phyloP scores from a whole-genome alignment of 225 moss, liverwort and hornwort genomes.

The Bryum argenteum region DNA sequence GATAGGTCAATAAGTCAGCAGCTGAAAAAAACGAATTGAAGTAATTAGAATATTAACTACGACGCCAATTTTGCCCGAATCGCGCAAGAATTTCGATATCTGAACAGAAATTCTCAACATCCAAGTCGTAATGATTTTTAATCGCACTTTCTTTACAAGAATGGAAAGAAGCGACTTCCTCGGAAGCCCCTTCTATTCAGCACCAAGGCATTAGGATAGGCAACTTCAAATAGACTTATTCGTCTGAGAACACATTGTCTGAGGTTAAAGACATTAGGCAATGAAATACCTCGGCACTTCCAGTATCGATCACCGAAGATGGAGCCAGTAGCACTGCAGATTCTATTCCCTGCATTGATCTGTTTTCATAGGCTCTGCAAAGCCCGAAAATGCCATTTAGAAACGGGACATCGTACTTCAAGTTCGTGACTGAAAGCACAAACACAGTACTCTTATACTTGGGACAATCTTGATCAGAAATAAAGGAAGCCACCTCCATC shows the following conservation, averaged over 20 bases:
- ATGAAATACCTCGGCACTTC: slow-evolving; percentile 31
- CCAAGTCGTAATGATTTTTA: neutral
- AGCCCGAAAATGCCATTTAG: slow-evolving; percentile 24
- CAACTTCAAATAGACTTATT: slow-evolving; percentile 4
- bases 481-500: slow-evolving; percentile 5
- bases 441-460: neutral
- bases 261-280: slow-evolving; percentile 16
- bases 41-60: neutral
- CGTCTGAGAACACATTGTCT: slow-evolving; percentile 15
- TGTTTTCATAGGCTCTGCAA: slow-evolving; percentile 49
- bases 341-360: slow-evolving; percentile 56
- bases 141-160: neutral
- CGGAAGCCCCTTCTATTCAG: slow-evolving; percentile 10
- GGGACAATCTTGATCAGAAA: slow-evolving; percentile 8
- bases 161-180: slow-evolving; percentile 17
- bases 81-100: neutral
- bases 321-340: slow-evolving; percentile 35
- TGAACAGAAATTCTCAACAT: neutral
- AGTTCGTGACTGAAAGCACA: neutral
- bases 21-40: slow-evolving; percentile 2
- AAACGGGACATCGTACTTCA: neutral
- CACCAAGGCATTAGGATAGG: slow-evolving; percentile 4
- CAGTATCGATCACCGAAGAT: slow-evolving; percentile 34
- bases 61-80: neutral
- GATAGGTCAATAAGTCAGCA: slow-evolving; percentile 17